A percentile compares a stretch with the other conserved stretches of the same genome.
These are phyloP conservation scores for Phytopythium aichiense DNA, from an alignment of 352 stramenopile species.

Conservation along the genomic window DNA sequence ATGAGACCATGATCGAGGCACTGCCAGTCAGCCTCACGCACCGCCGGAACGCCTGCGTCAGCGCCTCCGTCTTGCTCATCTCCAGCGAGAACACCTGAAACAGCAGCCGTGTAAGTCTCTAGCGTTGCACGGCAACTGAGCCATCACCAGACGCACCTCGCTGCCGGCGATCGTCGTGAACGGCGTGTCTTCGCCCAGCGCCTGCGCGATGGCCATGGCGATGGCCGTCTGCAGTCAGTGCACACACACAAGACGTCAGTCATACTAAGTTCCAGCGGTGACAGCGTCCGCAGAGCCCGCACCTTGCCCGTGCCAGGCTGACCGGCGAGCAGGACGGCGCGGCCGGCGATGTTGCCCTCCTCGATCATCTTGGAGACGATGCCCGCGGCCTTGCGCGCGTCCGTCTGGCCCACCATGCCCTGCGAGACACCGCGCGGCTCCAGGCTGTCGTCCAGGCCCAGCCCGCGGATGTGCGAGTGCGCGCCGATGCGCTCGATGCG, in stretches of 20 bases:
- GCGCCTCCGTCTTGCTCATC: constrained; percentile 99
- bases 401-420: constrained; percentile 96
- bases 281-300: not conserved
- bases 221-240: constrained; percentile 90
- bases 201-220: constrained; percentile 97
- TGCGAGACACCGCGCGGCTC: constrained; percentile 92
- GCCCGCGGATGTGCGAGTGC: constrained; percentile 98
- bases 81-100: constrained; percentile 96
- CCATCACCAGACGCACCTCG: constrained; percentile 42
- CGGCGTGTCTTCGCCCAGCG: constrained; percentile 96
- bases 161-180: constrained; percentile 98
- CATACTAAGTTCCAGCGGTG: not conserved
- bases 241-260: not conserved
- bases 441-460: constrained; percentile 97
- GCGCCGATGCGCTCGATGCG: constrained; percentile 98
- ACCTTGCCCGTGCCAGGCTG: constrained; percentile 95
- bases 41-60: constrained; percentile 97
- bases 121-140: too few relatives aligned
- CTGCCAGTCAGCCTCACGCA: constrained; percentile 4
- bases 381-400: constrained; percentile 91
- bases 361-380: constrained; percentile 99
- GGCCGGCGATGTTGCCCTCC: constrained; percentile 96
- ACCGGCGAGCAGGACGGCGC: constrained; percentile 95
- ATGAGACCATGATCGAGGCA: not conserved
- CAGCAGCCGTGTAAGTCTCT: too few relatives aligned